phyloP scores from a whole-genome alignment of 2,329 filamentous ascomycete genomes.

The Arthroderma uncinatum region DNA sequence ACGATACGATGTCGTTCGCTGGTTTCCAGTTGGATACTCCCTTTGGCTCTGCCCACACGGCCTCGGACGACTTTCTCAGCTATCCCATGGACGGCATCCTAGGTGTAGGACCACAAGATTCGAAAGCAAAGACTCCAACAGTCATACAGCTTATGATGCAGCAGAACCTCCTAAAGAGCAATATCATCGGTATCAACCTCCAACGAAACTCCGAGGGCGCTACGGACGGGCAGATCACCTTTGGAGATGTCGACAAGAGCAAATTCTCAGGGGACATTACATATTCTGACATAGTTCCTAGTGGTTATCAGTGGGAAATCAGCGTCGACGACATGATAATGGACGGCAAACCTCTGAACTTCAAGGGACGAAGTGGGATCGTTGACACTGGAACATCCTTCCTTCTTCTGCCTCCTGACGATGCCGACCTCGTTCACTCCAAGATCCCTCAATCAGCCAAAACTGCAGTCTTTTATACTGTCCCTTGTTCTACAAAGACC shows the following conservation, averaged over 20 bases:
- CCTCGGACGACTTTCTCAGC: constrained; percentile 60
- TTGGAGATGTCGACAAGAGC: constrained; percentile 57
- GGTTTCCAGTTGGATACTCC: constrained; percentile 44
- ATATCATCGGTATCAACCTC: constrained; percentile 61
- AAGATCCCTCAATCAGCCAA: constrained; percentile 50
- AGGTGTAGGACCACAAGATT: constrained; percentile 56
- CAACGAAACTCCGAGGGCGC: constrained; percentile 53
- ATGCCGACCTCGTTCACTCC: constrained; percentile 57
- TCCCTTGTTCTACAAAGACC: constrained; percentile 59
- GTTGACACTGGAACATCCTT: constrained; percentile 79
- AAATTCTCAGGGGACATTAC: constrained; percentile 58
- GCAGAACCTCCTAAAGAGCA: constrained; percentile 48
- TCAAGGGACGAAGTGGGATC: constrained; percentile 50
- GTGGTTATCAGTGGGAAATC: constrained; percentile 60
- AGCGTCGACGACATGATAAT: constrained; percentile 54
- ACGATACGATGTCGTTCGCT: constrained; percentile 56
- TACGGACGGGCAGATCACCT: constrained; percentile 65
- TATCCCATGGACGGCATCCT: constrained; percentile 86
- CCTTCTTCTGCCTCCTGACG: constrained; percentile 56
- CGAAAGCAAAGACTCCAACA: constrained; percentile 46
- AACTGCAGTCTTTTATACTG: constrained; percentile 46
- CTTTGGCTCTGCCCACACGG: constrained; percentile 62
- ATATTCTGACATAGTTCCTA: constrained; percentile 48
- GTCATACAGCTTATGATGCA: constrained; percentile 54
- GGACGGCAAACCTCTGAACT: constrained; percentile 47